A percentile compares a stretch with the other conserved stretches of the same genome.
These are phyloP conservation scores for Diddensiella transvaalensis DNA, from an alignment of 805 yeast species.

Conservation along the genomic window DNA sequence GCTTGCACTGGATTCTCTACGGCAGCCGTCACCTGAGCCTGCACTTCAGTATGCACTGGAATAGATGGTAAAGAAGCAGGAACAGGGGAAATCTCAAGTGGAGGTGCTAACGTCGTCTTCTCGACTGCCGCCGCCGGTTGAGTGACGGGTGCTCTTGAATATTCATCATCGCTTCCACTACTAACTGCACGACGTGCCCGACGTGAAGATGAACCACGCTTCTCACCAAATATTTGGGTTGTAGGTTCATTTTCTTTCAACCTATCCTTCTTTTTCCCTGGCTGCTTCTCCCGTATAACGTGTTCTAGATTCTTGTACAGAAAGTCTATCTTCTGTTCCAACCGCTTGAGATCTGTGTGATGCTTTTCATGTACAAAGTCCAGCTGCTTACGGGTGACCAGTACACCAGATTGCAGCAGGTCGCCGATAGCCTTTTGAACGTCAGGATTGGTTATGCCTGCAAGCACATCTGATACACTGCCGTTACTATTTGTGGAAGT, in stretches of 20 bases:
- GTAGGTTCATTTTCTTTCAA: not conserved
- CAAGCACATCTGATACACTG: not conserved
- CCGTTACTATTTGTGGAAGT: not conserved
- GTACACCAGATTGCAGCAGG: slow-evolving; percentile 16
- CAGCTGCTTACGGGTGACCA: slow-evolving; percentile 16
- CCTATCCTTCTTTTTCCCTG: not conserved
- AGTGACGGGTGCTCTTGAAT: not conserved
- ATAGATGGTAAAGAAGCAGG: too few relatives aligned
- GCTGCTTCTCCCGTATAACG: not conserved
- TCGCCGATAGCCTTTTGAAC: not conserved
- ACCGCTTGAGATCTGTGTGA: slow-evolving; percentile 7
- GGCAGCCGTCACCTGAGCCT: not conserved
- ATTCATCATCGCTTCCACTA: not conserved
- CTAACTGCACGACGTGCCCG: not conserved
- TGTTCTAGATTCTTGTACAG: slow-evolving; percentile 2
- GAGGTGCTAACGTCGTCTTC: not conserved
- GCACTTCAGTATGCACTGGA: not conserved
- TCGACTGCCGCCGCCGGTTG: not conserved
- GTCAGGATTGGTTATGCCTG: not conserved
- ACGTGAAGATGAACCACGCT: not conserved
- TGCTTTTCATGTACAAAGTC: slow-evolving; percentile 10
- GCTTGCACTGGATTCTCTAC: not conserved
- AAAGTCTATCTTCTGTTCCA: slow-evolving; percentile 13
- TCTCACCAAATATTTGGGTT: too few relatives aligned
- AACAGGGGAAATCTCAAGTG: too few relatives aligned